Evolutionary conservation across 345 rosid species (phyloP).

Genomic region (Salix udensis): DNA sequence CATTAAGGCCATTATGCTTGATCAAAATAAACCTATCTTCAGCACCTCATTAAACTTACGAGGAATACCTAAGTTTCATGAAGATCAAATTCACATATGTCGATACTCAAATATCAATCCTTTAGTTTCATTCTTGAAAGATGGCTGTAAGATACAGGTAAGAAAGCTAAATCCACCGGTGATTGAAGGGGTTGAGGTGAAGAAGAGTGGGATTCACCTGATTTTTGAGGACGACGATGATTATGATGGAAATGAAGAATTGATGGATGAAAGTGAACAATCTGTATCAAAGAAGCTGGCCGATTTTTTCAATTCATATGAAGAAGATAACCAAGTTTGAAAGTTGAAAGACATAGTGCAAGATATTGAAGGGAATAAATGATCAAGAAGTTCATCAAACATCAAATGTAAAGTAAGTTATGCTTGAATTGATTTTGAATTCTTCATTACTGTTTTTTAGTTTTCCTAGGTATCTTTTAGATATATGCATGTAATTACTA

Average conservation of each 20-base stretch:
- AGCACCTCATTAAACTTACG: slow-evolving; percentile 22
- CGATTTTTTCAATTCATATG: slow-evolving; percentile 33
- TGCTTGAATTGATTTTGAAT: no score
- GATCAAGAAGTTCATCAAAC: not conserved
- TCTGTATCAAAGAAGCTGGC: slow-evolving; percentile 42
- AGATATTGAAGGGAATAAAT: not conserved
- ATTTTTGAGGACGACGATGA: slow-evolving; percentile 49
- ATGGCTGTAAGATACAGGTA: slow-evolving; percentile 38
- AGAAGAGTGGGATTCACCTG: slow-evolving; percentile 41
- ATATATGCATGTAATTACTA: no score
- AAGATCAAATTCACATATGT: slow-evolving; percentile 52
- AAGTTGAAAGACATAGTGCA: not conserved
- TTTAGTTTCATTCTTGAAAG: slow-evolving; percentile 30
- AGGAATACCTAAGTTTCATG: slow-evolving; percentile 47
- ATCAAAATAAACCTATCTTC: not conserved
- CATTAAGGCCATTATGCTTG: slow-evolving; percentile 34
- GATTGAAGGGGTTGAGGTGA: slow-evolving; percentile 32
- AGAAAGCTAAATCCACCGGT: slow-evolving; percentile 13
- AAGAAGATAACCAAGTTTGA: not conserved
- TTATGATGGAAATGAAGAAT: slow-evolving; percentile 38
- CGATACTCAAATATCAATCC: slow-evolving; percentile 35
- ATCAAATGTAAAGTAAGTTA: not conserved
- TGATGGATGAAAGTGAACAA: slow-evolving; percentile 30
- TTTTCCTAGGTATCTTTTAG: no score
- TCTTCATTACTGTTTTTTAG: no score